Percentiles rank a stretch among this genome's conserved stretches.
These are phyloP conservation scores for Neospora caninum DNA, from an alignment of 169 alveolate genomes.

Conservation along the genomic window DNA sequence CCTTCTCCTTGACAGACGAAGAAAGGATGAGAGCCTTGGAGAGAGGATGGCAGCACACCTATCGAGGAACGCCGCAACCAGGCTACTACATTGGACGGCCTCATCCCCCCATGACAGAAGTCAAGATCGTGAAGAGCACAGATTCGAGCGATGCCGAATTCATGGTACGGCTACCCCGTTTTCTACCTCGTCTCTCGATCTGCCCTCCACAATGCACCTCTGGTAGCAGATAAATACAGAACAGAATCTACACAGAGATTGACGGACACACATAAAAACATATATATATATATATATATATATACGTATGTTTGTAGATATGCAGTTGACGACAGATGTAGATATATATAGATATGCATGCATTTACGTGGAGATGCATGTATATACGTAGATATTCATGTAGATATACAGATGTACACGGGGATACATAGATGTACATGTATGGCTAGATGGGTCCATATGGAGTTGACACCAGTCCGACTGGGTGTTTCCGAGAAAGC, in stretches of 20 bases:
- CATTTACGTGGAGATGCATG: too few species aligned
- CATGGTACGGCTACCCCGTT: constrained; percentile 38
- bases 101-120: constrained; percentile 68
- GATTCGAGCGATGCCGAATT: constrained; percentile 41
- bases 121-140: constrained; percentile 65
- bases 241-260: too few species aligned
- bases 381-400: too few species aligned
- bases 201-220: not conserved
- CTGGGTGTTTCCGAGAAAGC: too few species aligned
- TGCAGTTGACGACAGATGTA: too few species aligned
- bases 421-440: too few species aligned
- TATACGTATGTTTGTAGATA: too few species aligned
- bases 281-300: too few species aligned
- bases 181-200: not conserved
- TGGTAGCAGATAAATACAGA: too few species aligned
- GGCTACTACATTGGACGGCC: constrained; percentile 77
- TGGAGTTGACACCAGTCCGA: too few species aligned
- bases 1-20: not conserved
- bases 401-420: not conserved
- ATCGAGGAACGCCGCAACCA: not conserved
- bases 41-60: constrained; percentile 54
- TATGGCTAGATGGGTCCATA: too few species aligned
- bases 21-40: constrained; percentile 26
- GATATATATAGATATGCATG: not conserved
- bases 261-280: not conserved